Evolutionary conservation across 2,329 filamentous ascomycete genomes (phyloP), one percentile per base, ranked within the genome.

Genomic region (Elsinoe arachidis): DNA sequence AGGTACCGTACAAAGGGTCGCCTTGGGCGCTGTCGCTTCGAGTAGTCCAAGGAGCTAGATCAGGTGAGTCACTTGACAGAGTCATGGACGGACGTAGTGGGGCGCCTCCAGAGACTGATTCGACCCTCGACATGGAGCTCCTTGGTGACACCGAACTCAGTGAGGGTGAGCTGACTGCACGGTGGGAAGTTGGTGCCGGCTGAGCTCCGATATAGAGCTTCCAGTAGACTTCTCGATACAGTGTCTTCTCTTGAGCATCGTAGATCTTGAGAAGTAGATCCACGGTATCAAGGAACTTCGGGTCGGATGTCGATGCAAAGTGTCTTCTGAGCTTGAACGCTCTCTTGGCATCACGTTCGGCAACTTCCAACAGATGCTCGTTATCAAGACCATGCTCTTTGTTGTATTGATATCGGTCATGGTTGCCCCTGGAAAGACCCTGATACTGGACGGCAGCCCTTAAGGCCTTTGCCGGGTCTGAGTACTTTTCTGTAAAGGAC

Each of bases 291-390:
- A 51, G 21, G 26, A 57, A 52, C 5, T 26, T 37, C 5, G 14
- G 33, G 33, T 57, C 55, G 4, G 33, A 39, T n/a, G 14, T 26
- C 30, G 43, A 26, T 43, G 17, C 19, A 37, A 41, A 49, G n/a
- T 57, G 21, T 12, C 30, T 7, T n/a, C 55, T 33, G 19, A 41
- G 46, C 35, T 57, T 57, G 44, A 57, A 57, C 2, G 55, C 55
- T 21, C 55, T 26, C 21, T 57, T 57, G 2, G 55, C 55, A 34
- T 57, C 43, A 12, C 46, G 14, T 26, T 57, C 55, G 23, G 55
- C 55, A 5, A 41, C 34, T 19, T 57, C 41, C 10, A 57, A 17
- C 17, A 53, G 10, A 15, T 39, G 15, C n/a, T 53, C 49, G 11
- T 15, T 23, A 12, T 53, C 49, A 3, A 53, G n/a, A n/a, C 17